Evolutionary conservation across 2,329 filamentous ascomycete species (phyloP), one percentile per base, ranked within the genome.

Genomic region (Penicillium decumbens): DNA sequence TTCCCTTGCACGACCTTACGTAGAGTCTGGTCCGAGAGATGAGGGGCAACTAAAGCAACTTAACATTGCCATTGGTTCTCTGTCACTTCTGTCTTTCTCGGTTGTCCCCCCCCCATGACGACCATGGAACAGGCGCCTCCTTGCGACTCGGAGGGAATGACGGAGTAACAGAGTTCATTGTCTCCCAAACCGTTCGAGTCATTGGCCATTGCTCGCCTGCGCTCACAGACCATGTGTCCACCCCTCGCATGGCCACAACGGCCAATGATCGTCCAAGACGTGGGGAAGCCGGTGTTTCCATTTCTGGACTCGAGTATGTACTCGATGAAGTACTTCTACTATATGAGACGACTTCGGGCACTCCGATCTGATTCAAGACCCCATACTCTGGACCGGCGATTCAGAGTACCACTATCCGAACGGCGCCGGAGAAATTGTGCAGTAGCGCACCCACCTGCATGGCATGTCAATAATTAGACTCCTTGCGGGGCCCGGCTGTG

Each of bases 151-250:
- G 9, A 18, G 8, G 20, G 32, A 35, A 15, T 15, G 27, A 12
- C 30, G 23, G 38, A 18, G 27, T 15, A 28, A 25, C 44, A 41
- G 38, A 39, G 32, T 28, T 41, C 24, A 41, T 42, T 43, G 39
- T 41, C 48, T 41, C 23, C 46, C 3, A 37, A 43, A 47, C 46
- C 48, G 29, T 43, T 18, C 30, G 42, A 13, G 6, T 24, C 25
- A 60, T 60, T 60, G 58, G 58, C 9, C 32, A 9, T 7, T 10
- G 4, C n/a, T 18, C 20, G 24, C 18, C 32, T 35, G 20, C 38
- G 47, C 44, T 51, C 55, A 58, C 55, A 54, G 58, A 52, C 58
- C 58, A 61, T 59, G 57, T 58, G 51, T 58, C 57, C 56, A 48
- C 56, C 58, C 58, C 58, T 61, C 58, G 58, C 57, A 60, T 61